Base-by-base conservation (phyloP, 805 yeast species). In the Groenewaldozyma salmanticensis region DNA sequence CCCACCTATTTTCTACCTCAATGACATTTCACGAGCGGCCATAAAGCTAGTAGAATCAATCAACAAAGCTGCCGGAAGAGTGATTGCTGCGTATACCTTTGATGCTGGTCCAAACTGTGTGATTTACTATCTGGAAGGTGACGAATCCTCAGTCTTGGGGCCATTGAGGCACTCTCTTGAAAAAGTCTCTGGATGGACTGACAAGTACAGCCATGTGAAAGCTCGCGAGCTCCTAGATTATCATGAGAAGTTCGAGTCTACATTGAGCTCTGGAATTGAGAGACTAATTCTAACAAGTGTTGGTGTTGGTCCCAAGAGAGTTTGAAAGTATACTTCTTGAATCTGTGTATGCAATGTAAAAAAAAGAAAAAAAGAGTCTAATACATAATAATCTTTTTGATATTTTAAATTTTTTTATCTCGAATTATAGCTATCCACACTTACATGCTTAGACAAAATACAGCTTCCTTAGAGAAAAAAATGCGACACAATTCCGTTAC, bases 61-160 rank as follows among this genome's bases (percentile, higher is more conserved):
- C 59, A 92, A 92, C 58, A 79, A 72, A 49, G 50, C 60, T 3
- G 78, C 74, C 27, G 84, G 82, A 39, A 47, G 51, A 20, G 71
- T 72, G 9, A 71, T 90, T 42, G 98, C 95, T 9, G 97, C 97
- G 31, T 92, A 92, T 64, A 92, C 99, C 1, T 92, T 82, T 57
- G 99, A 92, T 62, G 99, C 99, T 24, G 99, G 99, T 58, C 98
- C 99, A 63, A 92, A 92, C 64, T 95, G 96, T 17, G 99, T 92
- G 35, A 74, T 92, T 46, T 92, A 92, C 66, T 92, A 92, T 59
- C 77, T 80, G 58, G 73, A 72, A 50, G 69, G 77, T 54, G 75
- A 90, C 62, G 95, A 87, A 63, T 52, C 64, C n/a, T 70, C 67
- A 47, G 78, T 92, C 4, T 71, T 90, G 52, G 79, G 87, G 3